phyloP scores from a whole-genome alignment of 306 rosid genomes.

The Medicago lupulina region DNA sequence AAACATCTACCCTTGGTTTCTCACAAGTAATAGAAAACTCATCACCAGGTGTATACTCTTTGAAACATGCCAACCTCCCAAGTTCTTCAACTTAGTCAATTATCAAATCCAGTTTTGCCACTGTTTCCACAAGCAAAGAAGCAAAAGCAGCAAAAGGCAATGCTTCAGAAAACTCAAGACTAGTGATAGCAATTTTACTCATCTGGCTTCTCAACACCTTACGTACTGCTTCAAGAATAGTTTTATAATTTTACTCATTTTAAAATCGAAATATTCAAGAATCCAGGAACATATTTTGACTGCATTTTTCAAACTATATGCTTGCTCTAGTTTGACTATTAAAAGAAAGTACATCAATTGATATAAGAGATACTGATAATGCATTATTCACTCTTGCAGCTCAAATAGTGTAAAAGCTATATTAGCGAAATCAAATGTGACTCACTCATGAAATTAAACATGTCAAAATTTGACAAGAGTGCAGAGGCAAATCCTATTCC shows the following conservation, averaged over 20 bases:
- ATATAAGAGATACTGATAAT: constrained; percentile 82
- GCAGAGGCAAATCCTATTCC: not conserved
- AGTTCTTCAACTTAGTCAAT: constrained; percentile 77
- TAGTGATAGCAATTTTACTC: constrained; percentile 75
- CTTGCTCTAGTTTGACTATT: constrained; percentile 73
- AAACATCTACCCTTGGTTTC: constrained; percentile 48
- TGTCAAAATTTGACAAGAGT: not conserved
- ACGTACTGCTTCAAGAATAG: too few relatives aligned
- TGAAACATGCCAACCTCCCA: constrained; percentile 72
- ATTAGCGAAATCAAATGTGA: not conserved
- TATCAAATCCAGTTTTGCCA: constrained; percentile 74
- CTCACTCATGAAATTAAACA: not conserved
- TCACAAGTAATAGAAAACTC: constrained; percentile 53
- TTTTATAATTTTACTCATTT: too few relatives aligned
- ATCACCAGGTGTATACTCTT: constrained; percentile 61
- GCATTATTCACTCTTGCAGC: constrained; percentile 77
- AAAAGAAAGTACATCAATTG: constrained; percentile 73
- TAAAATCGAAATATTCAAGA: too few relatives aligned
- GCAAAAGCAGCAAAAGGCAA: constrained; percentile 94
- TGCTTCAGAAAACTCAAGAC: constrained; percentile 89
- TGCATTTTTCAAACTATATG: constrained; percentile 73
- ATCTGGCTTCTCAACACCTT: constrained; percentile 66
- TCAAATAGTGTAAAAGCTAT: constrained; percentile 44
- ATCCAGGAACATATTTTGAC: constrained; percentile 71
- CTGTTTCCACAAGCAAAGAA: constrained; percentile 80